A percentile compares a stretch with the other conserved stretches of the same genome.
These are phyloP conservation scores for Aspergillus amoenus DNA, from an alignment of 2,329 filamentous ascomycete species.

Conservation along the genomic window DNA sequence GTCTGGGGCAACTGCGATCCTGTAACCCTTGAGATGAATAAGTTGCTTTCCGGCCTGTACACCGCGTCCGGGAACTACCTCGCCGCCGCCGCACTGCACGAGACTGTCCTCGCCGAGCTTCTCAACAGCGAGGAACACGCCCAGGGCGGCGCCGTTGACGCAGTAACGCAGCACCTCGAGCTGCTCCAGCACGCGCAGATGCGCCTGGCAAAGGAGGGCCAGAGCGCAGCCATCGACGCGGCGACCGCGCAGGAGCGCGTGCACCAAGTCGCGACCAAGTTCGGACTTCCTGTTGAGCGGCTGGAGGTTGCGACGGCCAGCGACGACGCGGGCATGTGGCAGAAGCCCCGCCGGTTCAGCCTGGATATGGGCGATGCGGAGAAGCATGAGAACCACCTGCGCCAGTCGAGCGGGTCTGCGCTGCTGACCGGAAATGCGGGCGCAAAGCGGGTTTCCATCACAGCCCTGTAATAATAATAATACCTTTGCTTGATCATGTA, in stretches of 20 bases:
- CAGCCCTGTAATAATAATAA: constrained; percentile 14
- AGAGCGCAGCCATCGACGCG: constrained; percentile 16
- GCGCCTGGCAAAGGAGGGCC: constrained; percentile 22
- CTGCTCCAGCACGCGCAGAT: constrained; percentile 29
- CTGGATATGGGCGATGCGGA: constrained; percentile 31
- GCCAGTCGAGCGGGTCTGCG: constrained; percentile 29
- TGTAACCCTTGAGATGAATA: constrained; percentile 51
- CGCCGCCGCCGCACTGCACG: constrained; percentile 31
- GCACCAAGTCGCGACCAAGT: constrained; percentile 28
- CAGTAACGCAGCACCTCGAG: constrained; percentile 31
- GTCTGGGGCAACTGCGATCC: constrained; percentile 51
- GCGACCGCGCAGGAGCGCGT: constrained; percentile 26
- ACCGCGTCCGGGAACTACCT: constrained; percentile 38
- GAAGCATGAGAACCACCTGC: constrained; percentile 31
- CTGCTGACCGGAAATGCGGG: constrained; percentile 27
- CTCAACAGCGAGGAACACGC: constrained; percentile 27
- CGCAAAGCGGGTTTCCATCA: constrained; percentile 23
- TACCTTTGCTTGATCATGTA: no score
- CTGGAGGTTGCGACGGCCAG: constrained; percentile 19
- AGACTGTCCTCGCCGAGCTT: constrained; percentile 30
- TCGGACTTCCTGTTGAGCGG: constrained; percentile 25
- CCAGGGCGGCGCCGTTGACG: constrained; percentile 19
- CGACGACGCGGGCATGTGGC: constrained; percentile 33
- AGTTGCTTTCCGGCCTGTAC: constrained; percentile 52
- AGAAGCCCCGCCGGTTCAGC: constrained; percentile 33